A percentile compares a stretch with the other conserved stretches of the same genome.
These are phyloP conservation scores for Botrytis fabae DNA, from an alignment of 2,329 filamentous ascomycete genomes.

Conservation along the genomic window DNA sequence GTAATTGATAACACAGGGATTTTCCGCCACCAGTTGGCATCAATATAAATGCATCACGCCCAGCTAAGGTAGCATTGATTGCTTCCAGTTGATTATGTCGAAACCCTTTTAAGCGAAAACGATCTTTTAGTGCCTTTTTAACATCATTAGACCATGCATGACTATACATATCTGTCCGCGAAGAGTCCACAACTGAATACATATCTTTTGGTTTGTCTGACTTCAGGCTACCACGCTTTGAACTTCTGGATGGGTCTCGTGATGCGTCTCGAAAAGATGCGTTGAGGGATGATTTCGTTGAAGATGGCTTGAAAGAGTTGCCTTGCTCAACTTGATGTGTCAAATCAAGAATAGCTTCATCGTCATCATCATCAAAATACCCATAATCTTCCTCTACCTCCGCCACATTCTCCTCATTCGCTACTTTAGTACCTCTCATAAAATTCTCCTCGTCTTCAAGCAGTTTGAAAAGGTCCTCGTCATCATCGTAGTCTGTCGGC, in stretches of 20 bases:
- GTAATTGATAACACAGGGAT: slow-evolving; percentile 93
- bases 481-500: slow-evolving; percentile 31
- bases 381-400: slow-evolving; percentile 35
- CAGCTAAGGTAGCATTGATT: slow-evolving; percentile 87
- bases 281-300: slow-evolving; percentile 33
- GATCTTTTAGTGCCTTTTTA: slow-evolving; percentile 73
- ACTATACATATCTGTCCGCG: slow-evolving; percentile 57
- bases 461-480: slow-evolving; percentile 34
- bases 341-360: slow-evolving; percentile 44
- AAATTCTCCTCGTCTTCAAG: slow-evolving; percentile 34
- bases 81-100: slow-evolving; percentile 90
- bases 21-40: slow-evolving; percentile 99
- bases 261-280: slow-evolving; percentile 25
- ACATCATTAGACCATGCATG: slow-evolving; percentile 86
- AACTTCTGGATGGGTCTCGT: slow-evolving; percentile 28
- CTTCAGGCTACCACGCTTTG: slow-evolving; percentile 24
- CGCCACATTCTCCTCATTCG: slow-evolving; percentile 24
- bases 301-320: slow-evolving; percentile 31
- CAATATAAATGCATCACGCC: slow-evolving; percentile 88
- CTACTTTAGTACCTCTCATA: slow-evolving; percentile 16
- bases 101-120: slow-evolving; percentile 84
- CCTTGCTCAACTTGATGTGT: slow-evolving; percentile 46
- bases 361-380: slow-evolving; percentile 41
- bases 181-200: slow-evolving; percentile 38
- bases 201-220: slow-evolving; percentile 31